Conservation (phyloP, 257 asterid species). For the Salvia hispanica region DNA sequence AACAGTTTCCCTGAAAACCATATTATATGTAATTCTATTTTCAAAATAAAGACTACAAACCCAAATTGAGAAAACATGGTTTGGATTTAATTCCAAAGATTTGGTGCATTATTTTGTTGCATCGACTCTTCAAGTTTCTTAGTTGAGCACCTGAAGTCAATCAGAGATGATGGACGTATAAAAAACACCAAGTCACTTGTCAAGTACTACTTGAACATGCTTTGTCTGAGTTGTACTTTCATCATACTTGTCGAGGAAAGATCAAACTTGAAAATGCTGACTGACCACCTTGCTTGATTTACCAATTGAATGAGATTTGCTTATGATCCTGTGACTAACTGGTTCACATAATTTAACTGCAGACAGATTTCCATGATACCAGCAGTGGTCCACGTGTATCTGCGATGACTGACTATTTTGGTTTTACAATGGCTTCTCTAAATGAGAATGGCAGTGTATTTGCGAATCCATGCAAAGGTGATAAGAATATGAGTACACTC, state of each 20-base stretch:
- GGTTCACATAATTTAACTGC: constrained; percentile 42
- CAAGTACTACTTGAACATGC: constrained; percentile 27
- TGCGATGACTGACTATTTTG: constrained; percentile 96
- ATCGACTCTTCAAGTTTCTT: constrained; percentile 18
- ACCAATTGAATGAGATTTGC: constrained; percentile 7
- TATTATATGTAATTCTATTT: constrained; percentile 14
- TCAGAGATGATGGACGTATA: neutral
- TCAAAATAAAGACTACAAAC: neutral
- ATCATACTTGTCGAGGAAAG: constrained; percentile 8
- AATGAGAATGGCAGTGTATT: constrained; percentile 81
- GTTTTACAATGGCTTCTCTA: constrained; percentile 93
- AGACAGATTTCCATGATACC: constrained; percentile 97
- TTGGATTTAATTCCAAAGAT: neutral
- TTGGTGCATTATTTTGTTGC: constrained; percentile 10
- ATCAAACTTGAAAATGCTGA: constrained; percentile 15
- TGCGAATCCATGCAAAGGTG: constrained; percentile 98
- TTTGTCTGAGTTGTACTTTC: no score
- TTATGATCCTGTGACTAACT: constrained; percentile 26
- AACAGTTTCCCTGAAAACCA: constrained; percentile 19
- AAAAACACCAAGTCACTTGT: constrained; percentile 3
- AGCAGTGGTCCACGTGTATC: constrained; percentile 93
- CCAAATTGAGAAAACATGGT: neutral
- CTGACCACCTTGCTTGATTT: constrained; percentile 13
- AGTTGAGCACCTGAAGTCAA: constrained; percentile 2
- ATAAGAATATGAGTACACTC: constrained; percentile 92